These are phyloP conservation scores for Castanea sativa DNA, from an alignment of 306 rosid species.

Conservation along the genomic window DNA sequence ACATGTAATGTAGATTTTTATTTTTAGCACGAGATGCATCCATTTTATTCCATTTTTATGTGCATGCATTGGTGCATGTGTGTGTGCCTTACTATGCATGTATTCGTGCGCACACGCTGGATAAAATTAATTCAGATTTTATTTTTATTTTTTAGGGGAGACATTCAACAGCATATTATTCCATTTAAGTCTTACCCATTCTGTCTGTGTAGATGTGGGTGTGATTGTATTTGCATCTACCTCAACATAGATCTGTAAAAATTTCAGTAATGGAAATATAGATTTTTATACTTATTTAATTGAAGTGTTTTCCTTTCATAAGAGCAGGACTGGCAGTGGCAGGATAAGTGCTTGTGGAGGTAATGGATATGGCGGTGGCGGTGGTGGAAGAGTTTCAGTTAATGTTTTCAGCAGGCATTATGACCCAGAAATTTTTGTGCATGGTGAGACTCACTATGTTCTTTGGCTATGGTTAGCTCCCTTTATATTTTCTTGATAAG, in stretches of 20 bases:
- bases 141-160: background rate
- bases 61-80: background rate
- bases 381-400: conserved; percentile 65
- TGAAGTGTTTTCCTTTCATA: conserved; percentile 10
- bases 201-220: background rate
- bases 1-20: background rate
- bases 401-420: conserved; percentile 66
- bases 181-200: background rate
- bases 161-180: background rate
- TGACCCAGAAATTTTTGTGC: conserved; percentile 50
- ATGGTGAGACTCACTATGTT: conserved; percentile 39
- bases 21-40: background rate
- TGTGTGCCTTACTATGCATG: too few species aligned
- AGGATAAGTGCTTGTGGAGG: conserved; percentile 66
- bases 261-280: background rate
- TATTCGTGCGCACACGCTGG: too few species aligned
- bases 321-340: conserved; percentile 63
- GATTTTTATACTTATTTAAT: background rate
- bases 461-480: background rate
- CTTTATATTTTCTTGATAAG: background rate
- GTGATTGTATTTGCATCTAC: background rate
- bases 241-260: background rate
- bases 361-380: conserved; percentile 60
- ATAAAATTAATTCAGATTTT: background rate
- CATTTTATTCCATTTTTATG: background rate